Percentiles rank a stretch among this genome's conserved stretches.
These are phyloP conservation scores for Pseudocercospora fijiensis DNA, from an alignment of 2,329 filamentous ascomycete species.

Conservation along the genomic window DNA sequence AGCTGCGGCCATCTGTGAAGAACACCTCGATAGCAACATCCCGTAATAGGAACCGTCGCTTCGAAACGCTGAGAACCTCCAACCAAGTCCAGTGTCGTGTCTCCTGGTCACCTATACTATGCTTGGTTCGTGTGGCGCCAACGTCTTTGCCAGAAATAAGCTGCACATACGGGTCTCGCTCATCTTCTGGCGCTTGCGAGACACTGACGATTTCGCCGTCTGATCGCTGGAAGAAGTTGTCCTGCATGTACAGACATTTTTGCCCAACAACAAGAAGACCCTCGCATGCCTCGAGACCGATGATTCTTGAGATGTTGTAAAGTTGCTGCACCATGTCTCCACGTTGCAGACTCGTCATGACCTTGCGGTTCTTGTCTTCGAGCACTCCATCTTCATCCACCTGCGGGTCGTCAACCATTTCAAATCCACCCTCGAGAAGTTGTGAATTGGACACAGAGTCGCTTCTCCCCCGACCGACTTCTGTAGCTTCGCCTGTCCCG, in stretches of 20 bases:
- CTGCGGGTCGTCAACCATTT: conserved; percentile 90
- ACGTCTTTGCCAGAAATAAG: conserved; percentile 81
- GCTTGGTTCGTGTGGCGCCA: conserved; percentile 52
- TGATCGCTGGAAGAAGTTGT: conserved; percentile 91
- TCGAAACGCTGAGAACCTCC: conserved; percentile 92
- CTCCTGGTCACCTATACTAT: conserved; percentile 64
- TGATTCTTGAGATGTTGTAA: conserved; percentile 91
- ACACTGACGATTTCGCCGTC: conserved; percentile 97
- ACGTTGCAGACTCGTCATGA: conserved; percentile 88
- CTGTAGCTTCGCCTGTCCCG: conserved; percentile 31
- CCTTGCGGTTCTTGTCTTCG: conserved; percentile 97
- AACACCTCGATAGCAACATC: conserved; percentile 97
- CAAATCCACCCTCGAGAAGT: conserved; percentile 81
- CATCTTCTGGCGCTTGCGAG: conserved; percentile 86
- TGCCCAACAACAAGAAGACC: conserved; percentile 92
- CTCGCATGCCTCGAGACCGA: conserved; percentile 89
- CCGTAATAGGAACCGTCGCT: conserved; percentile 89
- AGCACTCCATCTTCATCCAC: conserved; percentile 74
- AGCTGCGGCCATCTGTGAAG: conserved; percentile 94
- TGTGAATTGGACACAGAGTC: conserved; percentile 46
- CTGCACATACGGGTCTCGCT: conserved; percentile 91
- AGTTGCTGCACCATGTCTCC: conserved; percentile 91
- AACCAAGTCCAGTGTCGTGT: conserved; percentile 91
- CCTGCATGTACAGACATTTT: conserved; percentile 87
- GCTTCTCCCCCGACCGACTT: conserved; percentile 38